phyloP scores from a whole-genome alignment of 2,329 filamentous ascomycete species.

The Amauroascus verrucosus region DNA sequence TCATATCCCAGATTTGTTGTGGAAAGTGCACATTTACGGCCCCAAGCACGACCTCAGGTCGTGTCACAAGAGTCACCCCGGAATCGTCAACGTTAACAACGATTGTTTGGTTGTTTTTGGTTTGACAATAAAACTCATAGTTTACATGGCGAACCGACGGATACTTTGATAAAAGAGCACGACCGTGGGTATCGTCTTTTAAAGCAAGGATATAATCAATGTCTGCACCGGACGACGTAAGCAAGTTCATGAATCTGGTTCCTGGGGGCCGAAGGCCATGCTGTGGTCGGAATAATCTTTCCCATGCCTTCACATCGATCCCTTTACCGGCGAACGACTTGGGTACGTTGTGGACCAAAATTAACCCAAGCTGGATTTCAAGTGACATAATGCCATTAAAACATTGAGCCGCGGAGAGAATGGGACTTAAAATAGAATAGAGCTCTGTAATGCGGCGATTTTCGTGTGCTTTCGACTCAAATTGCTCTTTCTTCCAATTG shows the following conservation, averaged over 20 bases:
- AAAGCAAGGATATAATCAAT: slow-evolving; percentile 32
- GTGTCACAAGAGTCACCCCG: slow-evolving; percentile 23
- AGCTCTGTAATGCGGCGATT: slow-evolving; percentile 20
- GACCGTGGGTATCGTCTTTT: slow-evolving; percentile 19
- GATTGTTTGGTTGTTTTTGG: slow-evolving; percentile 23
- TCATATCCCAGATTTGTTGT: slow-evolving; percentile 32
- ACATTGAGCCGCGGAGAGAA: slow-evolving; percentile 26
- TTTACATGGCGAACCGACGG: slow-evolving; percentile 16
- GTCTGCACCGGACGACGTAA: slow-evolving; percentile 34
- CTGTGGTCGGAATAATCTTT: slow-evolving; percentile 25
- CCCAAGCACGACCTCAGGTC: slow-evolving; percentile 24
- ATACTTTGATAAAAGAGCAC: slow-evolving; percentile 21
- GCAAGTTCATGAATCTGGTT: slow-evolving; percentile 28
- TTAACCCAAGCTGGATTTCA: slow-evolving; percentile 31
- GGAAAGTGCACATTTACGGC: slow-evolving; percentile 34
- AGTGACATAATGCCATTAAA: slow-evolving; percentile 30
- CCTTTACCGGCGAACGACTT: slow-evolving; percentile 16
- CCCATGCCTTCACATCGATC: slow-evolving; percentile 23
- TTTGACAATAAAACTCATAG: slow-evolving; percentile 35
- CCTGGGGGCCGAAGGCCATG: slow-evolving; percentile 22
- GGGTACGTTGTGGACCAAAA: slow-evolving; percentile 25
- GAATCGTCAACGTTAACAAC: slow-evolving; percentile 27
- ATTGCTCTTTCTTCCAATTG: slow-evolving; percentile 13
- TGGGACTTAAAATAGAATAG: slow-evolving; percentile 23
- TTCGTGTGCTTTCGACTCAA: slow-evolving; percentile 10